Evolutionary conservation across 139 green algal genomes (phyloP), one percentile per base, ranked within the genome.

Genomic region (Picochlorum sp.): DNA sequence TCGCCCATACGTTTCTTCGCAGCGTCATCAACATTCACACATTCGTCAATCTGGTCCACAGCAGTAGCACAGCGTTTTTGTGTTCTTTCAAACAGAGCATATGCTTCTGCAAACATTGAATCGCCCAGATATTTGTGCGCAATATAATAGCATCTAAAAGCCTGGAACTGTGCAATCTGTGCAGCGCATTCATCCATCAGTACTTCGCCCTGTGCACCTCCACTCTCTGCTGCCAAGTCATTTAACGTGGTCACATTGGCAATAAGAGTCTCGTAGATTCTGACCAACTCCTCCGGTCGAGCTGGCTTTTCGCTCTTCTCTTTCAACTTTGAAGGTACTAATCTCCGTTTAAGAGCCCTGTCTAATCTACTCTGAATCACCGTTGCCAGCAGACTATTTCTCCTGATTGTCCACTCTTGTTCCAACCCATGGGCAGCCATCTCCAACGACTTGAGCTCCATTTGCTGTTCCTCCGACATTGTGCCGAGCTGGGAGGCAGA

Each of bases 241-340:
- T 69, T 69, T 52, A 91, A 69, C 24, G 89, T 80, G n/a, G 67
- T 61, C 26, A 71, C 65, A 28, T 73, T 70, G 31, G 72, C 73
- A 31, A 63, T 4, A 13, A 84, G 64, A 2, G 57, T 37, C 52
- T 90, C 79, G 16, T 82, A 68, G 44, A 83, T 26, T 0, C 83
- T 75, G 37, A 84, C 79, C 57, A 88, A 63, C 15, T 92, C 81
- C 70, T 92, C 84, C 24, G 87, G 71, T 54, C 61, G 56, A 10
- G 71, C 79, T 6, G 72, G 51, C 20, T 78, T 77, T 55, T 86
- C 71, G 3, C 18, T 45, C 45, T 76, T 55, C 24, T 79, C 56
- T 49, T 76, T 54, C 21, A 45, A 38, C 57, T 59, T 49, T 45
- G 47, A 10, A 34, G 34, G 58, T 3, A 18, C 28, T 31, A 78